Conservation (phyloP, 148 eudicot species). For the Cornus suecica region DNA sequence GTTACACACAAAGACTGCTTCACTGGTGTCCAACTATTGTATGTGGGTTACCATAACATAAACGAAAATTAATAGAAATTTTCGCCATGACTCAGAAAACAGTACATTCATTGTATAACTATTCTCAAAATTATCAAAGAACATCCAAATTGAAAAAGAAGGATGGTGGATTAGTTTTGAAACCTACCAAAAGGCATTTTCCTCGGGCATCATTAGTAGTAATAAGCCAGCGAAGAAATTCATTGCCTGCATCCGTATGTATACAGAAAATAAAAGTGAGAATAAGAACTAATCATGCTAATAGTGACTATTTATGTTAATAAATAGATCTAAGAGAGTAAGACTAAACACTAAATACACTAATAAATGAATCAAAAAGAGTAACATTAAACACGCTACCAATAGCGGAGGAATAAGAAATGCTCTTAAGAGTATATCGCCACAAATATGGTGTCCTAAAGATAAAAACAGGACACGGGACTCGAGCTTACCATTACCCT, state of each 20-base stretch:
- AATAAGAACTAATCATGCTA: background rate
- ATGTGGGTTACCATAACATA: no score
- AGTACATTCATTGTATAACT: background rate
- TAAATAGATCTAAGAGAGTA: background rate
- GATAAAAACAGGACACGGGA: no score
- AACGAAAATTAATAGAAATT: background rate
- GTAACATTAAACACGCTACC: background rate
- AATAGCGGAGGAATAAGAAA: background rate
- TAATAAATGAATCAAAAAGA: background rate
- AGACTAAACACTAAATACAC: background rate
- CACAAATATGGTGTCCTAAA: no score
- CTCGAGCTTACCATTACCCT: no score
- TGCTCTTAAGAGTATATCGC: background rate
- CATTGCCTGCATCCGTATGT: conserved; percentile 73
- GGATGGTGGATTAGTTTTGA: conserved; percentile 2
- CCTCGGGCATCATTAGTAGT: conserved; percentile 96
- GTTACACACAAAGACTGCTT: background rate
- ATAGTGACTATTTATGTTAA: background rate
- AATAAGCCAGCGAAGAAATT: conserved; percentile 93
- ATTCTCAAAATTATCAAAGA: background rate
- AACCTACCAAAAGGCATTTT: conserved; percentile 95
- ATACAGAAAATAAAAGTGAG: background rate
- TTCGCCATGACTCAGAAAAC: background rate
- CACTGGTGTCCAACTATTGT: background rate
- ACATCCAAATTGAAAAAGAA: background rate